Conservation (phyloP, 2,329 filamentous ascomycete genomes). For the Hymenoscyphus infarciens region DNA sequence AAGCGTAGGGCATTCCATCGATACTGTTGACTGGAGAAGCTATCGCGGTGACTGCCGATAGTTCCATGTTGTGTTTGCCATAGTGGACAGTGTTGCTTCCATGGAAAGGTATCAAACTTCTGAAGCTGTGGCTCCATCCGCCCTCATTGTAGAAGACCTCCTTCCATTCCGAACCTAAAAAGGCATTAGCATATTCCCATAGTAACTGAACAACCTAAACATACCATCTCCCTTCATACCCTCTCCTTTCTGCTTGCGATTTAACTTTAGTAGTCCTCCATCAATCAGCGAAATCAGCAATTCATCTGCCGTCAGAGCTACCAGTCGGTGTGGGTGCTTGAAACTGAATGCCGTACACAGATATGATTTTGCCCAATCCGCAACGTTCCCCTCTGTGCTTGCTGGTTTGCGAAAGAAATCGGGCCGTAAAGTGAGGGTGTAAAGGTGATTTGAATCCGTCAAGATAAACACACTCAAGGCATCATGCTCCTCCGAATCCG, state of each 20-base stretch:
- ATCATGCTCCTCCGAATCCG: constrained; percentile 76
- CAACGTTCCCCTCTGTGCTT: constrained; percentile 68
- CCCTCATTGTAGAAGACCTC: constrained; percentile 72
- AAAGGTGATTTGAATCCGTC: constrained; percentile 74
- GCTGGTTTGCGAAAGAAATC: constrained; percentile 73
- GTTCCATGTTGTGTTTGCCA: constrained; percentile 62
- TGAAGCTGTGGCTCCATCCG: constrained; percentile 65
- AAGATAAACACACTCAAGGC: constrained; percentile 75
- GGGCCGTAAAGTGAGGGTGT: constrained; percentile 77
- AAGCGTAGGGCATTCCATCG: constrained; percentile 52
- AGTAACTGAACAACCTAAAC: background rate
- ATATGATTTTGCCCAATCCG: constrained; percentile 72
- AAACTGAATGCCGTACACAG: constrained; percentile 70
- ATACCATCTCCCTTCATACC: constrained; percentile 35
- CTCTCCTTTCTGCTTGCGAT: constrained; percentile 52
- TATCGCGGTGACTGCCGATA: constrained; percentile 63
- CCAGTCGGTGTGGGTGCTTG: constrained; percentile 75
- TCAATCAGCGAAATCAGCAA: constrained; percentile 79
- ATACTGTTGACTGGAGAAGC: constrained; percentile 47
- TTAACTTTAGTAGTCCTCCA: constrained; percentile 70
- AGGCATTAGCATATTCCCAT: constrained; percentile 1
- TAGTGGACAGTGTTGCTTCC: constrained; percentile 61
- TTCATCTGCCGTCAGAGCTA: constrained; percentile 68
- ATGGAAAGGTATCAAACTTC: constrained; percentile 64
- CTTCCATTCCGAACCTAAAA: constrained; percentile 51